Evolutionary conservation across 768 basidiomycete genomes (phyloP), one percentile per base, ranked within the genome.

Genomic region (Udeniomyces megalosporus): DNA sequence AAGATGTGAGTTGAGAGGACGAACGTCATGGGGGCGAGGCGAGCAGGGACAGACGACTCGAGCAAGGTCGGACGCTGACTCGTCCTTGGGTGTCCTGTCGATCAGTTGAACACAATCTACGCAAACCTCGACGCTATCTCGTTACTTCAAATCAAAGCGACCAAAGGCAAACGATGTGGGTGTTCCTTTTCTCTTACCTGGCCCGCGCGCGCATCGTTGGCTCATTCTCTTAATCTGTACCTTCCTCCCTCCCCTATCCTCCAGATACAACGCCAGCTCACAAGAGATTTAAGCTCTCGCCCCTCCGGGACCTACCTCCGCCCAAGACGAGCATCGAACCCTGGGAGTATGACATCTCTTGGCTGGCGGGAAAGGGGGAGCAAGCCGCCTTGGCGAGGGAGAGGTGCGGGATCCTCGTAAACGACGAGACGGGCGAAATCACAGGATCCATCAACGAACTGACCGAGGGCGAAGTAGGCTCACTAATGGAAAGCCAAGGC

Each of bases 1-100:
- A 64, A 8, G 32, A 68, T 48, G 72, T 73, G 60, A 67, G 70
- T 26, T n/a, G n/a, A n/a, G 11, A 14, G 53, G 32, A 28, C 32
- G 5, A 15, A 10, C 26, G 26, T 58, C 35, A 15, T 29, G 20
- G 31, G 5, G 17, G 42, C 17, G 8, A 28, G 26, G 6, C 1
- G 46, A 1, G 20, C 24, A 32, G 4, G 8, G 32, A n/a, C 14
- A 15, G 54, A 8, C 5, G 22, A 8, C 54, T 5, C 7, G 54
- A 20, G 14, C 4, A 6, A 14, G 5, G 4, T n/a, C 5, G 8
- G 22, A n/a, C 29, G 8, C 7, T 8, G 42, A n/a, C n/a, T 5
- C 8, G 12, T 4, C 55, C 26, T 5, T 32, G 7, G 38, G n/a
- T 12, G 3, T 20, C 28, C 34, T 45, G 24, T n/a, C n/a, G n/a